Conservation (phyloP, 805 yeast genomes). For the Wickerhamiella kurtzmanii region DNA sequence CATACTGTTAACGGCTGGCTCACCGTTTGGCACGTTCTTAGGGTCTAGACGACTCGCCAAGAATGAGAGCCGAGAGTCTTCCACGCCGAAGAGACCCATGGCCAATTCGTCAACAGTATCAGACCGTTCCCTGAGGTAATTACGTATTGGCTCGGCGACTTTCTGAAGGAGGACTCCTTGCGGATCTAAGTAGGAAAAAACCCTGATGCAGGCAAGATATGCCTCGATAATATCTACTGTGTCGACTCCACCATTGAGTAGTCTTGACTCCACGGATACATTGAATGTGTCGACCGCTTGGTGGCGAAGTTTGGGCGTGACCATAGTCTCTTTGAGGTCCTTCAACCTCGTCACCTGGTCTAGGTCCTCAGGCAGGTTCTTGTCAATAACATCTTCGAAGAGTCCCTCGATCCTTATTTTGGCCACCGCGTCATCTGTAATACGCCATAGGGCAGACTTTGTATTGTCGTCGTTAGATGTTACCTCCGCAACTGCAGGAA, state of each 20-base stretch:
- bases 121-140: slow-evolving; percentile 53
- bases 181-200: slow-evolving; percentile 71
- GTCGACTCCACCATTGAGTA: slow-evolving; percentile 70
- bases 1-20: slow-evolving; percentile 5
- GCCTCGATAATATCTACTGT: slow-evolving; percentile 58
- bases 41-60: slow-evolving; percentile 38
- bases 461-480: not conserved
- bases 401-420: slow-evolving; percentile 45
- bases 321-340: slow-evolving; percentile 45
- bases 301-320: slow-evolving; percentile 36
- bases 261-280: slow-evolving; percentile 29
- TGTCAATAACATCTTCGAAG: slow-evolving; percentile 42
- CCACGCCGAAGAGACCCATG: slow-evolving; percentile 44
- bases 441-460: not conserved
- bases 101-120: slow-evolving; percentile 65
- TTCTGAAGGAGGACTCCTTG: slow-evolving; percentile 70
- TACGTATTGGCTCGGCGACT: slow-evolving; percentile 62
- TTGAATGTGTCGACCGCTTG: slow-evolving; percentile 40
- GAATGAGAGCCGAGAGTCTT: slow-evolving; percentile 35
- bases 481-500: not conserved
- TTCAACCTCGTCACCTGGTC: slow-evolving; percentile 29
- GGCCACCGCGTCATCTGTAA: slow-evolving; percentile 13
- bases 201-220: slow-evolving; percentile 57
- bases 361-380: slow-evolving; percentile 33
- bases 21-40: too few relatives aligned